Base-by-base conservation (phyloP, 78 protist species). In the Emiliania huxleyi region DNA sequence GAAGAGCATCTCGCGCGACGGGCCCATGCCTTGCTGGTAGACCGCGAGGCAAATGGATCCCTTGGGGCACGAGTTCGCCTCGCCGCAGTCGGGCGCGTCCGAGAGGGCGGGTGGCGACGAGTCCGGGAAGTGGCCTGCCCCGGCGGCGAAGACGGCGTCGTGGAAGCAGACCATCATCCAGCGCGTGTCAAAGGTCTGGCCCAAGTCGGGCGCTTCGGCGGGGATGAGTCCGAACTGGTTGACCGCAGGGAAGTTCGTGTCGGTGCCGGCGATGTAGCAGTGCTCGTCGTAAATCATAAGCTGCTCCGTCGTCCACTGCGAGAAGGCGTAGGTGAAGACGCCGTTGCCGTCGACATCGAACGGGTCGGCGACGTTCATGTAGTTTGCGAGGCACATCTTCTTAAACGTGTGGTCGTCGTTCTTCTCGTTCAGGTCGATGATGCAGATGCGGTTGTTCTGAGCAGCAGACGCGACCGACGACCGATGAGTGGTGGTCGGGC, bases 291-390 rank as follows among this genome's bases (percentile, higher is more conserved):
- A 0, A 19, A 71, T 35, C 19, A 71, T 2, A 40, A 71, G 42
- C 81, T 71, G 81, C 81, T 71, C 81, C 44, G 81, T 26, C 42
- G 81, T 71, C 81, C 81, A 71, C 81, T 71, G 81, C 6, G 81
- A n/a, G 81, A 71, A 35, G 42, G 81, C 81, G 29, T 2, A 26
- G 19, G 42, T 35, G 42, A 40, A 2, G 19, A 26, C 40, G 42
- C 44, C 35, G 81, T 71, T 40, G 42, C 81, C 42, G 81, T 71
- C 81, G 6, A 19, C 42, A 35, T 71, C 81, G 81, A 35, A 71
- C 81, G 81, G 81, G 81, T 71, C 81, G 1, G 35, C 2, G 15
- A 71, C 81, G 19, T 4, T 8, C 35, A 33, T 35, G 42, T 71
- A 71, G 81, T 71, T 71, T 35, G n/a, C 40, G 81, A 71, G 2